A percentile compares a stretch with the other conserved stretches of the same genome.
Conservation (phyloP, 2,329 filamentous ascomycete genomes). For the Verticillium isaacii region DNA sequence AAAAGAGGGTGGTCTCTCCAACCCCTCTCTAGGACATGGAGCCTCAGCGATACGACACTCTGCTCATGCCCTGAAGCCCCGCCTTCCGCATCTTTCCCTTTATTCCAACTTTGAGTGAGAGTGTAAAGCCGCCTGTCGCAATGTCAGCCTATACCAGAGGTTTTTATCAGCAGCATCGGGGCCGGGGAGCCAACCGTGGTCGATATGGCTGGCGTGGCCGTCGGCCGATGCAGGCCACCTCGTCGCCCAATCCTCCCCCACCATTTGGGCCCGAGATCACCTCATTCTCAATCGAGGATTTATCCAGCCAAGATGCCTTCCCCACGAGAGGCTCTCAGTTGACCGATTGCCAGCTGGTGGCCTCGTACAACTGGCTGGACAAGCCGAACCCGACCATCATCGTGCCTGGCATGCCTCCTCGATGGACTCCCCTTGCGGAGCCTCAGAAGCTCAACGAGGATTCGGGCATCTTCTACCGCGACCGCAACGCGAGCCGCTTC, state of each 20-base stretch:
- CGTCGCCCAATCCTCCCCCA: not conserved
- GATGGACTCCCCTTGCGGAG: constrained; percentile 38
- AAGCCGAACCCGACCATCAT: constrained; percentile 19
- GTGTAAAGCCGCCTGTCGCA: not conserved
- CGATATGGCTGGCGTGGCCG: not conserved
- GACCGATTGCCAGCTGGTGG: constrained; percentile 14
- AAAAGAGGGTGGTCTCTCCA: not conserved
- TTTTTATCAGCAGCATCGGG: not conserved
- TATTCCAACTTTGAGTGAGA: not conserved
- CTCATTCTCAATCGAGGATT: not conserved
- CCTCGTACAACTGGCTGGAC: constrained; percentile 33
- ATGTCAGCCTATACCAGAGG: not conserved
- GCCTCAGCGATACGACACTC: not conserved
- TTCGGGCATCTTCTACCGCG: constrained; percentile 44
- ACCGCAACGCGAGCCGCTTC: constrained; percentile 47
- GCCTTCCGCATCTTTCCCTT: not conserved
- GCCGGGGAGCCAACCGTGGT: not conserved
- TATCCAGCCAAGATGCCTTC: not conserved
- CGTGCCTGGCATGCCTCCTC: constrained; percentile 36
- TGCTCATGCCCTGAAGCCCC: not conserved
- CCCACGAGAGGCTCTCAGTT: not conserved
- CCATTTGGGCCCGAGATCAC: constrained; percentile 7
- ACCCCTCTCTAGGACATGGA: not conserved
- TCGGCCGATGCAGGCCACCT: not conserved
- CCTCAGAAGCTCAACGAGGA: constrained; percentile 23